phyloP scores from a whole-genome alignment of 495 filamentous ascomycete species.

The Jackrogersella minutella region DNA sequence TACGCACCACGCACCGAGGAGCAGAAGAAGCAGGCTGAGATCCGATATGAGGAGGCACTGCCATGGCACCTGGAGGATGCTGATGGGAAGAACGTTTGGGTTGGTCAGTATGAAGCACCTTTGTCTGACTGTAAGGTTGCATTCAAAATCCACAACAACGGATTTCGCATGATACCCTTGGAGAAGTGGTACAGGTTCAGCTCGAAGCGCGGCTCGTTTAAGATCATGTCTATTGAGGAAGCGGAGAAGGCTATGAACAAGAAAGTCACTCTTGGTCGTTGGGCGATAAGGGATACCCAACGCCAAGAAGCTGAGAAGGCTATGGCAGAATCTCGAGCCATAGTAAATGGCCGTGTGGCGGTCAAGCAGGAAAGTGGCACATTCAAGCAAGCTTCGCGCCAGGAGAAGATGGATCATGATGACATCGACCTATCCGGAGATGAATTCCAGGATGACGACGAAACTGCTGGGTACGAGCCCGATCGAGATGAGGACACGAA shows the following conservation, averaged over 20 bases:
- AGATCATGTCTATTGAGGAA: slow-evolving; percentile 80
- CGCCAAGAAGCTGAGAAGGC: slow-evolving; percentile 60
- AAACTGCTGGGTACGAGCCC: slow-evolving; percentile 78
- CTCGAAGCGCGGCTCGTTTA: slow-evolving; percentile 77
- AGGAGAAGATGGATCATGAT: slow-evolving; percentile 64
- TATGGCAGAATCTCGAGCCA: slow-evolving; percentile 56
- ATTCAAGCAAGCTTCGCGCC: slow-evolving; percentile 56
- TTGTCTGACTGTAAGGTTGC: slow-evolving; percentile 79
- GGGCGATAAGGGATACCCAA: slow-evolving; percentile 75
- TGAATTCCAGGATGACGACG: slow-evolving; percentile 77
- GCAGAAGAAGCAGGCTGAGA: slow-evolving; percentile 76
- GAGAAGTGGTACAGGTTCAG: slow-evolving; percentile 96
- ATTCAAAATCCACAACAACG: slow-evolving; percentile 69
- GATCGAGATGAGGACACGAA: slow-evolving; percentile 86
- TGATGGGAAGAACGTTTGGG: slow-evolving; percentile 91
- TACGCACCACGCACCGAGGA: slow-evolving; percentile 64
- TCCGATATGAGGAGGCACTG: slow-evolving; percentile 92
- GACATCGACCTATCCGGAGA: slow-evolving; percentile 66
- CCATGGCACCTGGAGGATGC: slow-evolving; percentile 98
- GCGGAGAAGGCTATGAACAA: slow-evolving; percentile 81
- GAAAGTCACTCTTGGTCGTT: slow-evolving; percentile 74
- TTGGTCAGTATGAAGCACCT: slow-evolving; percentile 85
- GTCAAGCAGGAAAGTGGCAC: slow-evolving; percentile 64
- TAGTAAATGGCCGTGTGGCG: slow-evolving; percentile 52
- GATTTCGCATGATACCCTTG: slow-evolving; percentile 86